phyloP scores from a whole-genome alignment of 2,329 filamentous ascomycete genomes.

The Colletotrichum lindemuthianum region DNA sequence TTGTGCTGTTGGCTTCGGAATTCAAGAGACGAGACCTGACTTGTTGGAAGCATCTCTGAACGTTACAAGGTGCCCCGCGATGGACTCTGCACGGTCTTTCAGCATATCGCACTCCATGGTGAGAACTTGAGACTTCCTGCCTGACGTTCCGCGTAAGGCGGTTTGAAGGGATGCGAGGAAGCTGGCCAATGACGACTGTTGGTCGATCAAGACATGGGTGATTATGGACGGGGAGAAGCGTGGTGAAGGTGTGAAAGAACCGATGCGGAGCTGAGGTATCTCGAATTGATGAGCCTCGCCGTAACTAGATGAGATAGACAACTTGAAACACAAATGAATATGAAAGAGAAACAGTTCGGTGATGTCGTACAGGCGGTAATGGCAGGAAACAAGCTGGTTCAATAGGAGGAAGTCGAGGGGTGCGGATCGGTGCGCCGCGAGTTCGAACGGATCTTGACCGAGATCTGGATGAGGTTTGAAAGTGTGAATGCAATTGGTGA shows the following conservation, averaged over 20 bases:
- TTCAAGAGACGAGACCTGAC: constrained; percentile 5
- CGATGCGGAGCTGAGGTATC: constrained; percentile 53
- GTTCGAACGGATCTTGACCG: constrained; percentile 32
- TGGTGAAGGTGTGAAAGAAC: constrained; percentile 49
- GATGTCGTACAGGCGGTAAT: constrained; percentile 49
- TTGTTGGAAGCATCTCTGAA: constrained; percentile 12
- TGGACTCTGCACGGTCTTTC: constrained; percentile 37
- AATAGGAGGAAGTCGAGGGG: constrained; percentile 48
- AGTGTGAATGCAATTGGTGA: constrained; percentile 48
- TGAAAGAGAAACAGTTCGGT: constrained; percentile 47
- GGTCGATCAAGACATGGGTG: constrained; percentile 45
- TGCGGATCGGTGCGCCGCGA: constrained; percentile 8
- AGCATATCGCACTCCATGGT: constrained; percentile 43
- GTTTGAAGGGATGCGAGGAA: not conserved
- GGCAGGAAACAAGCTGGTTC: constrained; percentile 50
- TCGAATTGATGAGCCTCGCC: constrained; percentile 45
- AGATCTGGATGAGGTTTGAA: constrained; percentile 5
- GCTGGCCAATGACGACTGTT: constrained; percentile 40
- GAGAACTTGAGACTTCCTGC: constrained; percentile 39
- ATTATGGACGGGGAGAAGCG: constrained; percentile 47
- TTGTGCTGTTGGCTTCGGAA: not conserved
- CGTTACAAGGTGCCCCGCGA: constrained; percentile 36
- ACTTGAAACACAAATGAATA: constrained; percentile 45
- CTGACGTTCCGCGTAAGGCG: not conserved
- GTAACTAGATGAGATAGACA: constrained; percentile 41